Evolutionary conservation across 331 rosid genomes (phyloP).

Genomic region (Acacia concinna): DNA sequence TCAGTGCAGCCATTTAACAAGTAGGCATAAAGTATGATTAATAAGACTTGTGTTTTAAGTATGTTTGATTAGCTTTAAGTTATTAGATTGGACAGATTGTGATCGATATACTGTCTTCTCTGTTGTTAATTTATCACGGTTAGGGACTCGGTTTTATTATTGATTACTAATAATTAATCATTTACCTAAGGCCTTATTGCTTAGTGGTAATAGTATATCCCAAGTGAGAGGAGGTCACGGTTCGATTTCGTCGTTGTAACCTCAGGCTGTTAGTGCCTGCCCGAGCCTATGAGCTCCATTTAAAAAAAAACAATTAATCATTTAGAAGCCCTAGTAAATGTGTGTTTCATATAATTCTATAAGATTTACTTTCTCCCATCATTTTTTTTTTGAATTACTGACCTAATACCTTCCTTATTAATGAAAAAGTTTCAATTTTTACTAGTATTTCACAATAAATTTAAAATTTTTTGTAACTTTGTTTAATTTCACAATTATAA

Average conservation of each 20-base stretch:
- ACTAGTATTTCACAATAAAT: neutral
- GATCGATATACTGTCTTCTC: neutral
- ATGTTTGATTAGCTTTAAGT: neutral
- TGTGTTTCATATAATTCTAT: neutral
- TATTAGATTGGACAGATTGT: neutral
- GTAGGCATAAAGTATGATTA: neutral
- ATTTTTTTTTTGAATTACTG: neutral
- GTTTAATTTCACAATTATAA: too few relatives aligned
- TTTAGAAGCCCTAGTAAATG: neutral
- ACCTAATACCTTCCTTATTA: neutral
- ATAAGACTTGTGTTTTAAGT: neutral
- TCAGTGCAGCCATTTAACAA: neutral
- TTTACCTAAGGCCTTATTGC: too few relatives aligned
- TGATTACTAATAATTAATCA: neutral
- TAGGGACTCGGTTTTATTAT: neutral
- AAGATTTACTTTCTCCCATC: neutral
- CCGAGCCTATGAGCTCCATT: too few relatives aligned
- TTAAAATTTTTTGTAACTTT: too few relatives aligned
- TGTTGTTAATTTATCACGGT: neutral
- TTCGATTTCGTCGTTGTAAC: too few relatives aligned
- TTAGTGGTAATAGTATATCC: too few relatives aligned
- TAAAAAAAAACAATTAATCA: neutral
- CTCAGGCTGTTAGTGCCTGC: too few relatives aligned
- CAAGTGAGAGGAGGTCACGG: too few relatives aligned
- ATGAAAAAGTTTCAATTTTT: neutral